Evolutionary conservation across 2,329 filamentous ascomycete genomes (phyloP).

Genomic region (Arthrocladium fulminans): DNA sequence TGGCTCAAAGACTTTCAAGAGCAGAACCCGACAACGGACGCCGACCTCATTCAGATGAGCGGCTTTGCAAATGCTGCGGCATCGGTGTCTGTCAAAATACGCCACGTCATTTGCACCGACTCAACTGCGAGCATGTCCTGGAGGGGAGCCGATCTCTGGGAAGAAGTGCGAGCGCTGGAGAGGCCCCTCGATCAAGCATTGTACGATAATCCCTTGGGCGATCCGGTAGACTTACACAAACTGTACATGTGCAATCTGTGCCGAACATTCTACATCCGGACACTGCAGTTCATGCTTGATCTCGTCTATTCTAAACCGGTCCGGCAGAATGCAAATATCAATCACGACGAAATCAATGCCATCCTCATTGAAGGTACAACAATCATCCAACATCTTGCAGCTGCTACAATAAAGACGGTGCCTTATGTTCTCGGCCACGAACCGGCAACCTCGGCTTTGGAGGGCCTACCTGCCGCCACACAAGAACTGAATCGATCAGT

Average conservation of each 20-base stretch:
- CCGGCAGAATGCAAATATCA: not conserved
- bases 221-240: not conserved
- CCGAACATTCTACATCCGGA: slow-evolving; percentile 9
- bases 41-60: slow-evolving; percentile 8
- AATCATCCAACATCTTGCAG: not conserved
- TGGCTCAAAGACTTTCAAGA: slow-evolving; percentile 13
- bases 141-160: slow-evolving; percentile 1
- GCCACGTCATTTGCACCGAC: slow-evolving; percentile 1
- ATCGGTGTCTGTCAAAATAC: slow-evolving; percentile 11
- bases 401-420: slow-evolving; percentile 2
- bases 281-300: slow-evolving; percentile 16
- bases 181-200: slow-evolving; percentile 3
- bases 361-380: not conserved
- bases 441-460: slow-evolving; percentile 1
- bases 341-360: slow-evolving; percentile 2
- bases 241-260: slow-evolving; percentile 2
- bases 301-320: slow-evolving; percentile 12
- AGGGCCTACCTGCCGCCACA: not conserved
- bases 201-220: not conserved
- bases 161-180: slow-evolving; percentile 10
- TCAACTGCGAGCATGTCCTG: not conserved
- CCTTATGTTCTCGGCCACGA: slow-evolving; percentile 8
- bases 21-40: slow-evolving; percentile 6
- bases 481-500: not conserved
- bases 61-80: slow-evolving; percentile 12